Evolutionary conservation across 140 eudicot genomes (phyloP).

Genomic region (Oenanthe javanica): DNA sequence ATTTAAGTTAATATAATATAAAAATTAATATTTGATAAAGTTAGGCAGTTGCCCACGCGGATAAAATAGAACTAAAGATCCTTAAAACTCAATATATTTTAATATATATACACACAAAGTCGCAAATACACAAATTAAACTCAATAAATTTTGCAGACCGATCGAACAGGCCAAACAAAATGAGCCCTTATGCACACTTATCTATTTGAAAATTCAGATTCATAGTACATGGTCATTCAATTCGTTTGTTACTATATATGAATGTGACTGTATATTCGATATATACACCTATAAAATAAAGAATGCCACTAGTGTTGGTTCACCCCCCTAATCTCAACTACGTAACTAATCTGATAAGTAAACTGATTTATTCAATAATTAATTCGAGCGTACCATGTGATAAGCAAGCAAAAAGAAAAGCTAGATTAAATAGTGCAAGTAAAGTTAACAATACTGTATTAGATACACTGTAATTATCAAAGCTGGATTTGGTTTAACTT

Average conservation of each 20-base stretch:
- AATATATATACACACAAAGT: neutral
- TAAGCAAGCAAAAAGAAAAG: neutral
- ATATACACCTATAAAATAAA: neutral
- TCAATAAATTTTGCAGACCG: neutral
- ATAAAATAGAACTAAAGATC: too few relatives aligned
- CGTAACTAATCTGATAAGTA: neutral
- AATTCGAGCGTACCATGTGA: neutral
- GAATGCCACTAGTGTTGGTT: neutral
- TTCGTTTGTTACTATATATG: too few relatives aligned
- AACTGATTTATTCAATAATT: neutral
- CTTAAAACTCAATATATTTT: neutral
- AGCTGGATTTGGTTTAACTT: neutral
- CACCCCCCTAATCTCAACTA: neutral
- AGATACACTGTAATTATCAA: too few relatives aligned
- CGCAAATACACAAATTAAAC: neutral
- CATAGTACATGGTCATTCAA: constrained; percentile 2
- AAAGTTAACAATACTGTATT: too few relatives aligned
- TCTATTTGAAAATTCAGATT: neutral
- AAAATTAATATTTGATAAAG: neutral
- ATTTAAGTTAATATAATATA: too few relatives aligned
- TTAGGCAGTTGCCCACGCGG: constrained; percentile 5
- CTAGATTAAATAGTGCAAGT: too few relatives aligned
- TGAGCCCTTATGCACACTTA: neutral
- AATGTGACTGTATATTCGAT: too few relatives aligned
- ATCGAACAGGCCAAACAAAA: neutral